phyloP scores from a whole-genome alignment of 768 basidiomycete genomes.

The Phallus indusiatus region DNA sequence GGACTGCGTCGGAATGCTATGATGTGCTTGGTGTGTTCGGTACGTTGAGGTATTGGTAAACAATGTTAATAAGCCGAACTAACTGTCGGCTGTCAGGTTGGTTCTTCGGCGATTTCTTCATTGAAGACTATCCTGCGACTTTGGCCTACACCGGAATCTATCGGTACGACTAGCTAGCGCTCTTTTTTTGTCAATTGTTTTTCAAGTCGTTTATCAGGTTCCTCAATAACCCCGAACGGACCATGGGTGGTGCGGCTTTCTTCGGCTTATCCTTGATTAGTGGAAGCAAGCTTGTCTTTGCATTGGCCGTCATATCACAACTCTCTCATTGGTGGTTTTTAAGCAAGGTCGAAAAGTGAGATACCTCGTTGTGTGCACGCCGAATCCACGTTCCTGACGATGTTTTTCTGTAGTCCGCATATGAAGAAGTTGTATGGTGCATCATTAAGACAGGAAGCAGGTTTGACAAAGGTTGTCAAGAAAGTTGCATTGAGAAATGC shows the following conservation, averaged over 20 bases:
- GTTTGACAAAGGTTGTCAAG: slow-evolving; percentile 97
- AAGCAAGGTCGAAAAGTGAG: slow-evolving; percentile 82
- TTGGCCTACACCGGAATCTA: slow-evolving; percentile 97
- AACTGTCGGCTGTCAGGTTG: slow-evolving; percentile 52
- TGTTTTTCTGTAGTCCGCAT: slow-evolving; percentile 63
- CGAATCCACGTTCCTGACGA: not conserved
- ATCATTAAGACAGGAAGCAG: slow-evolving; percentile 88
- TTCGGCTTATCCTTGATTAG: slow-evolving; percentile 89
- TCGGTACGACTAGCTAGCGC: slow-evolving; percentile 40
- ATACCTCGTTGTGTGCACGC: slow-evolving; percentile 8
- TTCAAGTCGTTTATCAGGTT: slow-evolving; percentile 37
- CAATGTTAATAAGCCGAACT: not conserved
- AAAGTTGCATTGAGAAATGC: slow-evolving; percentile 82
- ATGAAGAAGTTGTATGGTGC: slow-evolving; percentile 96
- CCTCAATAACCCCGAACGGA: slow-evolving; percentile 84
- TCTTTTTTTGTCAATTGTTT: not conserved
- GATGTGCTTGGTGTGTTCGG: slow-evolving; percentile 93
- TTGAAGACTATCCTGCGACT: slow-evolving; percentile 83
- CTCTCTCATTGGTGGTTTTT: slow-evolving; percentile 97
- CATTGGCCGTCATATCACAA: slow-evolving; percentile 75
- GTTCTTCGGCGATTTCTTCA: slow-evolving; percentile 98
- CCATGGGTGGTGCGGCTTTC: slow-evolving; percentile 93
- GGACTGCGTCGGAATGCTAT: slow-evolving; percentile 85
- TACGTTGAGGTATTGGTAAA: slow-evolving; percentile 22
- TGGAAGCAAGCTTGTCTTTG: slow-evolving; percentile 83